Evolutionary conservation across 179 eudicot genomes (phyloP), one percentile per base, ranked within the genome.

Genomic region (Gypsophila paniculata): DNA sequence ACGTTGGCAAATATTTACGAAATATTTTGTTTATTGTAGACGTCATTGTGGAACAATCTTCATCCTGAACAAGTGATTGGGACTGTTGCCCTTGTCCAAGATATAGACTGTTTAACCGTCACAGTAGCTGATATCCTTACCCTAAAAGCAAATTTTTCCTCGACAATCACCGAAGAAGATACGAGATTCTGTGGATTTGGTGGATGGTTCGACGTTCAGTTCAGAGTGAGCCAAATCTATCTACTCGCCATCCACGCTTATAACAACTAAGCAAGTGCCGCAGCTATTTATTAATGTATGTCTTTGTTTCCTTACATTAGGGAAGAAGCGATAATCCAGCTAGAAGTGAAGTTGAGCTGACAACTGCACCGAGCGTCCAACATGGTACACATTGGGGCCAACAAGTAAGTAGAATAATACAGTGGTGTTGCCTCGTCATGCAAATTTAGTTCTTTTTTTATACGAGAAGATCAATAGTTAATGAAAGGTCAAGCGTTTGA

Each of bases 121-220:
- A 95, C 89, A 6, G 89, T 95, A 26, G 78, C 80, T 71, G 99
- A 92, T 59, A 84, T 92, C 70, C 85, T 78, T 60, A 71, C 44
- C 52, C 77, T 95, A 52, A 75, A 75, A 79, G 79, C 97, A 26
- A 81, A 77, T 14, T 39, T 89, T 75, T 76, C 86, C 57, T 83
- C 90, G 32, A 76, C 87, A 53, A 85, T 95, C 72, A 68, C 73
- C 57, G 79, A 74, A 68, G 89, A 85, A 60, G 76, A 85, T 61
- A 80, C 86, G 14, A 78, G 86, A 76, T 82, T 95, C 29, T 84
- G 93, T 72, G 99, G 99, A 21, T 92, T 87, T 80, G 88, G 84
- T 69, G 99, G 99, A 63, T 95, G 99, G 97, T 95, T 95, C 86
- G 99, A 95, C 82, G 99, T 95, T 72, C 99, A 92, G 82, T 95